Percentiles rank a stretch among this genome's conserved stretches.
Evolutionary conservation across 441 rosid species (phyloP).

Genomic region (Gossypium davidsonii): DNA sequence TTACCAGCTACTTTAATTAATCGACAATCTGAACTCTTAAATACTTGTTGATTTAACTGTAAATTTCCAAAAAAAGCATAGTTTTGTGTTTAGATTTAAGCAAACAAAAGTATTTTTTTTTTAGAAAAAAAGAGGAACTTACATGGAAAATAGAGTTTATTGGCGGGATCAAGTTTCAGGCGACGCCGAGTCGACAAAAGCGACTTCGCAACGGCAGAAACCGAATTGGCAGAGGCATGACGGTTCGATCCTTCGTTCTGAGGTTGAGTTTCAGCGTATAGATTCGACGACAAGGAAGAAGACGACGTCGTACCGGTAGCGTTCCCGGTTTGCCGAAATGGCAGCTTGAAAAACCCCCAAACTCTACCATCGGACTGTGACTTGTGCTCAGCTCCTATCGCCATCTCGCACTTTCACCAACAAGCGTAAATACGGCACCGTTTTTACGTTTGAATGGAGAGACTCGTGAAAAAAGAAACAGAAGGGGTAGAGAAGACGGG

Average conservation of each 20-base stretch:
- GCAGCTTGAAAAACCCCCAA: constrained; percentile 79
- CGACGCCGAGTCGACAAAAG: constrained; percentile 65
- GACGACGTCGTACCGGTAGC: constrained; percentile 28
- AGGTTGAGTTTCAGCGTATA: constrained; percentile 27
- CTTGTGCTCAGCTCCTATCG: constrained; percentile 49
- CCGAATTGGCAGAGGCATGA: constrained; percentile 41
- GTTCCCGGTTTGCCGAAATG: constrained; percentile 47
- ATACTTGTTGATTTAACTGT: not conserved
- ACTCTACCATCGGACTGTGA: constrained; percentile 50
- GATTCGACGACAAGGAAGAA: constrained; percentile 32
- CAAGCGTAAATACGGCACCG: constrained; percentile 12
- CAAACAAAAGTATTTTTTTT: too few relatives aligned
- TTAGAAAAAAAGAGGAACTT: constrained; percentile 6
- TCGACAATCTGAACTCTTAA: not conserved
- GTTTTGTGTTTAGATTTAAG: not conserved
- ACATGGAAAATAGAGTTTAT: constrained; percentile 90
- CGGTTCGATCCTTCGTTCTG: constrained; percentile 55
- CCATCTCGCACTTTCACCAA: constrained; percentile 29
- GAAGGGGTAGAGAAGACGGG: not conserved
- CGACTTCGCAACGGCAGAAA: constrained; percentile 76
- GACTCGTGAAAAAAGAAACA: not conserved
- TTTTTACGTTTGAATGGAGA: not conserved
- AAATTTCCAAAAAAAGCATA: not conserved
- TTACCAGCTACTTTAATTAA: not conserved
- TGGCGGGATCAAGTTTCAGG: constrained; percentile 84